These are phyloP conservation scores for Cyclotella kingstonii DNA, from an alignment of 108 stramenopile species.

Conservation along the genomic window DNA sequence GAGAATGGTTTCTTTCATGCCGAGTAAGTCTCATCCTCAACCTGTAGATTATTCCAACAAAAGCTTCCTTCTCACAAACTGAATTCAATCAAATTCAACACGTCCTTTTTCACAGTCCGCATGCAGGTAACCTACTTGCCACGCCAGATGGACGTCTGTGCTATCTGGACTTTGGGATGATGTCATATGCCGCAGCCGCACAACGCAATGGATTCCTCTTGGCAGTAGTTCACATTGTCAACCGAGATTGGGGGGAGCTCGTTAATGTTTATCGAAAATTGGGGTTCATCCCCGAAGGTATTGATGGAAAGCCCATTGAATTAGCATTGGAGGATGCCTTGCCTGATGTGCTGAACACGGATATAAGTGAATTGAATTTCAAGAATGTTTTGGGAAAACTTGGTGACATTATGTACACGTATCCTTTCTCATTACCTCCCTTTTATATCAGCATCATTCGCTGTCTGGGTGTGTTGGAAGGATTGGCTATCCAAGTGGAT, in stretches of 20 bases:
- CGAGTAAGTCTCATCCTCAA: slow-evolving; percentile 10
- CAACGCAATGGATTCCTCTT: slow-evolving; percentile 94
- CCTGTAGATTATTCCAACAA: too few relatives aligned
- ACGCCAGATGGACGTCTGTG: slow-evolving; percentile 82
- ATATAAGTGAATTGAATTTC: slow-evolving; percentile 93
- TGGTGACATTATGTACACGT: slow-evolving; percentile 97
- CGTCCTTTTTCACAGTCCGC: slow-evolving; percentile 48
- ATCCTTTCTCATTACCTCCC: slow-evolving; percentile 94
- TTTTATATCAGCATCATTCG: slow-evolving; percentile 98
- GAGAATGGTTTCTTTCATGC: slow-evolving; percentile 89
- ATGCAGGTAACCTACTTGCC: slow-evolving; percentile 84
- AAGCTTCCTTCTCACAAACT: too few relatives aligned
- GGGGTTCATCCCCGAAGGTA: slow-evolving; percentile 91
- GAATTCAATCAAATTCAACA: too few relatives aligned
- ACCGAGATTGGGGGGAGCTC: slow-evolving; percentile 90
- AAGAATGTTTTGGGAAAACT: slow-evolving; percentile 94
- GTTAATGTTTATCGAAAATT: slow-evolving; percentile 81
- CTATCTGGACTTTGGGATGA: slow-evolving; percentile 97
- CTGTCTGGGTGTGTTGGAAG: slow-evolving; percentile 95
- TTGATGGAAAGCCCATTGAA: slow-evolving; percentile 87
- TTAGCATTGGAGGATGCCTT: slow-evolving; percentile 83
- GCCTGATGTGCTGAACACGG: slow-evolving; percentile 92
- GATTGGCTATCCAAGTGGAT: slow-evolving; percentile 93
- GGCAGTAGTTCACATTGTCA: slow-evolving; percentile 96
- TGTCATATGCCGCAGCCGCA: slow-evolving; percentile 80